Conservation (phyloP, 768 basidiomycete genomes). For the Pleurotus sapidus region DNA sequence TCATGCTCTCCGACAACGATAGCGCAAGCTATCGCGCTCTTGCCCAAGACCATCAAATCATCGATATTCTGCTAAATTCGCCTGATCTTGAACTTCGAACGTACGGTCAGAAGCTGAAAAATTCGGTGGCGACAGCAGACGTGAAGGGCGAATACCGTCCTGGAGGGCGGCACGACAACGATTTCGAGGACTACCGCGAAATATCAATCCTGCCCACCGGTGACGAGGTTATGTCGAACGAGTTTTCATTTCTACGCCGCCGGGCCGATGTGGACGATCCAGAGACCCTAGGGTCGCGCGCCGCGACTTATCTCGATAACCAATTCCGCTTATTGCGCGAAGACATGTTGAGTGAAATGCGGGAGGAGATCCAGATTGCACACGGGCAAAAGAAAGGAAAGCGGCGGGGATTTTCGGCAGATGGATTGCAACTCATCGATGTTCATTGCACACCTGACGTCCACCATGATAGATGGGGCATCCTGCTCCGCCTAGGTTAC, state of each 20-base stretch:
- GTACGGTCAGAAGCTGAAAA: constrained; percentile 36
- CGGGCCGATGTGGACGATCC: constrained; percentile 42
- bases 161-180: constrained; percentile 72
- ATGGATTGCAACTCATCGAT: constrained; percentile 32
- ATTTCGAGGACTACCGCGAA: constrained; percentile 55
- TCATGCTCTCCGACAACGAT: constrained; percentile 32
- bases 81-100: constrained; percentile 22
- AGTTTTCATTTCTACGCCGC: constrained; percentile 47
- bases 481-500: constrained; percentile 31
- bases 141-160: constrained; percentile 31
- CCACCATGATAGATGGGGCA: constrained; percentile 33
- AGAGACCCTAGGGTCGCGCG: constrained; percentile 29
- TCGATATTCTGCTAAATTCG: constrained; percentile 21
- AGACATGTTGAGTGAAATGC: constrained; percentile 57
- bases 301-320: constrained; percentile 56
- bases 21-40: constrained; percentile 34
- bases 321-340: constrained; percentile 65
- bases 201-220: constrained; percentile 66
- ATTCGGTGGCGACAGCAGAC: constrained; percentile 20
- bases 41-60: constrained; percentile 27
- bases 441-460: constrained; percentile 29
- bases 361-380: constrained; percentile 49
- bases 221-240: constrained; percentile 46
- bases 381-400: constrained; percentile 35
- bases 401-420: constrained; percentile 33